phyloP scores from a whole-genome alignment of 2,329 filamentous ascomycete genomes.

The Fusarium zealandicum region DNA sequence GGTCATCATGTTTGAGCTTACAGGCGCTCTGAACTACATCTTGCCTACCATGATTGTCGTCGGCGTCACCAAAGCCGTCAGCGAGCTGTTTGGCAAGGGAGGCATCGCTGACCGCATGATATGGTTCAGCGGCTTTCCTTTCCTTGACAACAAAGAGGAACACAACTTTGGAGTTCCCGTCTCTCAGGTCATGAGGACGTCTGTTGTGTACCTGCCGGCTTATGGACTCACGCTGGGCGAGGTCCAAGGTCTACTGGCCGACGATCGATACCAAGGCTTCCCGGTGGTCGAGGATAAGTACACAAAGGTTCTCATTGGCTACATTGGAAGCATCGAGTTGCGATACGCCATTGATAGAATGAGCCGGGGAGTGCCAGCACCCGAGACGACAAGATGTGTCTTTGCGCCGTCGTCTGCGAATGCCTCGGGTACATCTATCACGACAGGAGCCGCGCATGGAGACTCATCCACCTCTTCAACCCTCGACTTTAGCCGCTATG shows the following conservation, averaged over 20 bases:
- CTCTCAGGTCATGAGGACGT: slow-evolving; percentile 84
- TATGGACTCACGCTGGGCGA: slow-evolving; percentile 77
- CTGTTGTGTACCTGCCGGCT: slow-evolving; percentile 76
- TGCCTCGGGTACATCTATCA: slow-evolving; percentile 46
- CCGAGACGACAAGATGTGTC: slow-evolving; percentile 72
- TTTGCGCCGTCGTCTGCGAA: slow-evolving; percentile 64
- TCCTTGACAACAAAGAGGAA: slow-evolving; percentile 96
- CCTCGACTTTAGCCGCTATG: slow-evolving; percentile 85
- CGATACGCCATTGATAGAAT: slow-evolving; percentile 87
- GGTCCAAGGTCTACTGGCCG: slow-evolving; percentile 76
- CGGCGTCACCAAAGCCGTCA: slow-evolving; percentile 92
- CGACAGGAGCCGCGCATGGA: slow-evolving; percentile 7
- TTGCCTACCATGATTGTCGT: slow-evolving; percentile 99
- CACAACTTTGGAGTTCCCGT: slow-evolving; percentile 96
- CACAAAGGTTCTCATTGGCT: slow-evolving; percentile 80
- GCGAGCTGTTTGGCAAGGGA: slow-evolving; percentile 90
- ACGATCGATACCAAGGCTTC: slow-evolving; percentile 90
- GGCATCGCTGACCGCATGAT: slow-evolving; percentile 99
- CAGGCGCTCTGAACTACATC: slow-evolving; percentile 96
- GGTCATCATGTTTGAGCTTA: slow-evolving; percentile 99
- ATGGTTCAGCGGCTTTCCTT: slow-evolving; percentile 97
- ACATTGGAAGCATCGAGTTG: slow-evolving; percentile 91
- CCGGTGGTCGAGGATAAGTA: slow-evolving; percentile 81
- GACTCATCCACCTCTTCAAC: slow-evolving; percentile 52
- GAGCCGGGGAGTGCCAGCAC: slow-evolving; percentile 72